Percentiles rank a stretch among this genome's conserved stretches.
phyloP scores from a whole-genome alignment of 1,284 basidiomycete genomes.

The Cystobasidium pallidum region DNA sequence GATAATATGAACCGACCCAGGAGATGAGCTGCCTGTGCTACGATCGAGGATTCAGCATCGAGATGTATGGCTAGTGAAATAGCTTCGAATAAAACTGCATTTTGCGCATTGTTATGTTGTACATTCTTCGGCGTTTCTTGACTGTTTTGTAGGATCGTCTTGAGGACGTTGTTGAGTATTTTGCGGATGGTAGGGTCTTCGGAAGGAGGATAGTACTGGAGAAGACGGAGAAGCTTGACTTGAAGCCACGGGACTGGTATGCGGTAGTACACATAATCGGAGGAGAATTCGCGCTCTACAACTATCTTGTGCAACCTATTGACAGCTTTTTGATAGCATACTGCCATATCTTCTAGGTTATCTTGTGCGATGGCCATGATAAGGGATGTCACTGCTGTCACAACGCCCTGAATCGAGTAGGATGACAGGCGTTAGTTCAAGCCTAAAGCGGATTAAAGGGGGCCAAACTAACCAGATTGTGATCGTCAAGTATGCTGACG shows the following conservation, averaged over 20 bases:
- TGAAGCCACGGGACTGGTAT: slow-evolving; percentile 98
- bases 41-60: slow-evolving; percentile 86
- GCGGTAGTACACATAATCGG: slow-evolving; percentile 94
- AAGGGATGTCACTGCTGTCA: slow-evolving; percentile 87
- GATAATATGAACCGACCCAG: slow-evolving; percentile 95
- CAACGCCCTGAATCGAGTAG: slow-evolving; percentile 71
- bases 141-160: slow-evolving; percentile 90
- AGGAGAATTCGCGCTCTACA: slow-evolving; percentile 82
- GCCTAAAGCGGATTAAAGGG: neutral
- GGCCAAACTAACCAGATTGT: slow-evolving; percentile 68
- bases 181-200: slow-evolving; percentile 80
- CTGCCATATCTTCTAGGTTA: slow-evolving; percentile 81
- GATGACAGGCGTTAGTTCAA: neutral
- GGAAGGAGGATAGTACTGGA: slow-evolving; percentile 94
- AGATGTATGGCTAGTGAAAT: slow-evolving; percentile 96
- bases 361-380: slow-evolving; percentile 96
- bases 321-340: slow-evolving; percentile 93
- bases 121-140: slow-evolving; percentile 91
- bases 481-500: slow-evolving; percentile 91
- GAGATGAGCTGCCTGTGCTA: slow-evolving; percentile 84
- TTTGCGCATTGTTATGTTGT: slow-evolving; percentile 98
- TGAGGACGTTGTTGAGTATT: slow-evolving; percentile 80
- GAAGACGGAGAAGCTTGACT: slow-evolving; percentile 86
- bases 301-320: slow-evolving; percentile 86
- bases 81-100: slow-evolving; percentile 97